phyloP scores from a whole-genome alignment of 371 early-diverging fungal genomes.

The Amoeboaphelidium protococcarum region DNA sequence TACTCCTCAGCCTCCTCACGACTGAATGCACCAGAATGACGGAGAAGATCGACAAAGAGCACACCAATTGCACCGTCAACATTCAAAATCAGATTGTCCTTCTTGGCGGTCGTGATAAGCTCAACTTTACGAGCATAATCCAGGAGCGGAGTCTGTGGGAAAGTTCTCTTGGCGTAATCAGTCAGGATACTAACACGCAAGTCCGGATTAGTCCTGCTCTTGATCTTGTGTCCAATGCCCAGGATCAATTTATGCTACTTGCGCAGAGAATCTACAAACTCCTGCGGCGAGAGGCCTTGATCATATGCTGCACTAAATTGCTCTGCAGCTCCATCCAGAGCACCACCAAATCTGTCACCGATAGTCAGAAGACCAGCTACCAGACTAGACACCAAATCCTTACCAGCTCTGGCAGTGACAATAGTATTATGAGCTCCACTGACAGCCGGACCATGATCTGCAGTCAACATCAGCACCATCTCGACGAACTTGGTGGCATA shows the following conservation, averaged over 20 bases:
- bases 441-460: conserved; percentile 91
- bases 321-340: conserved; percentile 82
- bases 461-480: conserved; percentile 95
- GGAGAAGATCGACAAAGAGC: conserved; percentile 76
- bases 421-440: conserved; percentile 91
- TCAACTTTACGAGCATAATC: conserved; percentile 84
- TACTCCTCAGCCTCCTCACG: conserved; percentile 88
- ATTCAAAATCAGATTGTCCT: conserved; percentile 90
- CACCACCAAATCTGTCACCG: conserved; percentile 86
- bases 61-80: conserved; percentile 91
- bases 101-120: conserved; percentile 82
- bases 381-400: conserved; percentile 80
- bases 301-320: conserved; percentile 70
- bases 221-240: conserved; percentile 96
- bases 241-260: conserved; percentile 73
- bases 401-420: conserved; percentile 92
- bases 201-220: conserved; percentile 92
- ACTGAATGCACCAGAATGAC: conserved; percentile 73
- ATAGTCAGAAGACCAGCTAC: conserved; percentile 84
- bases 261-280: conserved; percentile 72
- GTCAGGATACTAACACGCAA: conserved; percentile 80
- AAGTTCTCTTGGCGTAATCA: conserved; percentile 63
- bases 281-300: conserved; percentile 55
- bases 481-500: conserved; percentile 92
- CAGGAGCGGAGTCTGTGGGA: conserved; percentile 61